Conservation (phyloP, 2,329 filamentous ascomycete species). For the Didymella pinodella region DNA sequence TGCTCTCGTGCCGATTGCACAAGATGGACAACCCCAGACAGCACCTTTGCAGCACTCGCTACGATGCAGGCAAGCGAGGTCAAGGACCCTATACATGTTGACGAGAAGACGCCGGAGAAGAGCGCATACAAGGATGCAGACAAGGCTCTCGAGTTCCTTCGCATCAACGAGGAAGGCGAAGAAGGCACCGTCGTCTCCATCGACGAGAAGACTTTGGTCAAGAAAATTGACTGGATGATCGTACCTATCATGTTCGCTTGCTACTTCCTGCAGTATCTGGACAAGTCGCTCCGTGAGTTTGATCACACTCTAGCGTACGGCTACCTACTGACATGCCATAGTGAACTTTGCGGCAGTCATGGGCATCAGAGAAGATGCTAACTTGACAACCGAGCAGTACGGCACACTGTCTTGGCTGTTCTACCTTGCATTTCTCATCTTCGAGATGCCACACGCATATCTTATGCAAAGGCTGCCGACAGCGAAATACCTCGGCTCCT, state of each 20-base stretch:
- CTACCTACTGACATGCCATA: background rate
- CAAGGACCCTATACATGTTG: background rate
- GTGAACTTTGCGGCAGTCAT: conserved; percentile 55
- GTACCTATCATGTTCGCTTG: conserved; percentile 52
- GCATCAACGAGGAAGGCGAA: conserved; percentile 22
- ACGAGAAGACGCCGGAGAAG: conserved; percentile 10
- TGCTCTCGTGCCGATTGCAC: background rate
- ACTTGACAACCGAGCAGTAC: conserved; percentile 49
- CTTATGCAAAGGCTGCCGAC: conserved; percentile 63
- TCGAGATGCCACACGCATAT: conserved; percentile 55
- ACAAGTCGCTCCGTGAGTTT: conserved; percentile 53
- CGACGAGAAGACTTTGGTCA: conserved; percentile 29
- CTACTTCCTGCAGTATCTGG: conserved; percentile 53
- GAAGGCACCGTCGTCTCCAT: conserved; percentile 14
- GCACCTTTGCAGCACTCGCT: background rate
- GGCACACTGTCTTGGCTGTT: conserved; percentile 48
- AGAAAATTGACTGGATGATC: conserved; percentile 54
- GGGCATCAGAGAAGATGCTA: conserved; percentile 50
- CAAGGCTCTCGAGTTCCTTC: conserved; percentile 35
- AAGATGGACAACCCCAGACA: background rate
- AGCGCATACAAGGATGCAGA: conserved; percentile 28
- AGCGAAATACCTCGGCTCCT: conserved; percentile 60
- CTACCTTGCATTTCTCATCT: conserved; percentile 50
- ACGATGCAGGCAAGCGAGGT: conserved; percentile 6
- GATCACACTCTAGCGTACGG: too few species aligned